Base-by-base conservation (phyloP, 2,329 filamentous ascomycete species). In the Aspergillus sp. region DNA sequence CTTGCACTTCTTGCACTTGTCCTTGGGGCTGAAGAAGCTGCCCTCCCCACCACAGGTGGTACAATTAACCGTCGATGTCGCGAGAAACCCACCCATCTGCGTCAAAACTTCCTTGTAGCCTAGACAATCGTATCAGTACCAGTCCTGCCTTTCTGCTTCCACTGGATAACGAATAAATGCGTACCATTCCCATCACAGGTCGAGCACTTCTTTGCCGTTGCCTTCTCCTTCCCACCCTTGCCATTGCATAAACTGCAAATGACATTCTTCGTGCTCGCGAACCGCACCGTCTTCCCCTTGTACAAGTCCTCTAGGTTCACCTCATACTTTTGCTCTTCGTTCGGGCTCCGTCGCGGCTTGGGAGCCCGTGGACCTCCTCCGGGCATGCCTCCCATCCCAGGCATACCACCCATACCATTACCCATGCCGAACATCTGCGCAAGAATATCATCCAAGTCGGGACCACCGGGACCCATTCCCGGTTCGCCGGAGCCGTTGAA, bases 1-100 rank as follows among this genome's bases (percentile, higher is more conserved):
- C 73, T 97, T 97, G 81, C 93, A 98, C 75, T 93, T 96, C 77
- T 94, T 95, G 77, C 93, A 98, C 64, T 88, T 88, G 63, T 98
- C 93, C 75, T 97, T 97, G 63, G 95, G 88, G 68, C 91, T 91
- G 73, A 83, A 94, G 62, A 90, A 82, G 62, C 83, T 82, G 4
- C 93, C 93, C n/a, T 82, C 79, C 32, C 90, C 91, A 50, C 83
- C 78, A 70, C 93, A 98, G 60, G 85, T 83, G 59, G 85, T 83
- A 68, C 93, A 98, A 33, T 83, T 69, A 34, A 90, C 81, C 5
- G 83, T 81, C 60, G 88, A 84, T 60, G 88, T 85, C 29, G 88
- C 87, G 52, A 96, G 75, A 49, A 90, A 89, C 19, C 90, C 88
- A 0, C 90, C 91, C 52, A 97, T 80, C 61, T 89, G 86, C 49